Evolutionary conservation across 768 basidiomycete species (phyloP).

Genomic region (Hygrocybe coccinea): DNA sequence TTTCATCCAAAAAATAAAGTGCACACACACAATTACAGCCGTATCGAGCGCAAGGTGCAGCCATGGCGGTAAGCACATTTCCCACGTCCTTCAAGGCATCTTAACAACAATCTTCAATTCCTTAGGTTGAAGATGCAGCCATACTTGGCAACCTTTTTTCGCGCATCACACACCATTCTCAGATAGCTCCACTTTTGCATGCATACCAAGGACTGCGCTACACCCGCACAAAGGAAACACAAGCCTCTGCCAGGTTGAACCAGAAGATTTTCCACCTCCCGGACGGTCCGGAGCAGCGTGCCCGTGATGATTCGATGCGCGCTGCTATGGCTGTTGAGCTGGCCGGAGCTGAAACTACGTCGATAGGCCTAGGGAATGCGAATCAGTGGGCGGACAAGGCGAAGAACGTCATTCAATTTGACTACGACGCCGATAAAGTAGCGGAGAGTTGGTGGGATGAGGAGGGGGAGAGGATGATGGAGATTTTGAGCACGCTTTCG

Average conservation of each 20-base stretch:
- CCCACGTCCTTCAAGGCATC: not conserved
- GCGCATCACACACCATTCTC: slow-evolving; percentile 34
- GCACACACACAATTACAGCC: slow-evolving; percentile 28
- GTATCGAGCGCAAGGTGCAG: slow-evolving; percentile 48
- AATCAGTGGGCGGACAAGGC: slow-evolving; percentile 57
- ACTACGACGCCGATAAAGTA: slow-evolving; percentile 50
- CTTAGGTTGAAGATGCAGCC: slow-evolving; percentile 31
- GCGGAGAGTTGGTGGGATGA: slow-evolving; percentile 48
- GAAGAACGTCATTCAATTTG: slow-evolving; percentile 45
- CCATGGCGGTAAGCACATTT: slow-evolving; percentile 40
- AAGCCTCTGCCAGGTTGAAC: slow-evolving; percentile 46
- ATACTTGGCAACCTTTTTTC: slow-evolving; percentile 49
- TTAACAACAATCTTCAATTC: not conserved
- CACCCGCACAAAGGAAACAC: slow-evolving; percentile 45
- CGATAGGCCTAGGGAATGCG: slow-evolving; percentile 29
- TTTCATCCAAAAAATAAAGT: not conserved
- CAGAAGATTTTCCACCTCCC: slow-evolving; percentile 51
- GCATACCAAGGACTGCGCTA: slow-evolving; percentile 53
- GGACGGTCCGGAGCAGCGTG: slow-evolving; percentile 50
- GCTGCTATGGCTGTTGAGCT: slow-evolving; percentile 41
- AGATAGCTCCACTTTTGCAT: slow-evolving; percentile 40
- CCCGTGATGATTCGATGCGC: slow-evolving; percentile 49
- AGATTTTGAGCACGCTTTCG: not conserved
- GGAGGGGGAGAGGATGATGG: slow-evolving; percentile 1
- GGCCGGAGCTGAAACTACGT: slow-evolving; percentile 16